These are phyloP conservation scores for Colletotrichum orchidophilum DNA, from an alignment of 2,329 filamentous ascomycete species.

Conservation along the genomic window DNA sequence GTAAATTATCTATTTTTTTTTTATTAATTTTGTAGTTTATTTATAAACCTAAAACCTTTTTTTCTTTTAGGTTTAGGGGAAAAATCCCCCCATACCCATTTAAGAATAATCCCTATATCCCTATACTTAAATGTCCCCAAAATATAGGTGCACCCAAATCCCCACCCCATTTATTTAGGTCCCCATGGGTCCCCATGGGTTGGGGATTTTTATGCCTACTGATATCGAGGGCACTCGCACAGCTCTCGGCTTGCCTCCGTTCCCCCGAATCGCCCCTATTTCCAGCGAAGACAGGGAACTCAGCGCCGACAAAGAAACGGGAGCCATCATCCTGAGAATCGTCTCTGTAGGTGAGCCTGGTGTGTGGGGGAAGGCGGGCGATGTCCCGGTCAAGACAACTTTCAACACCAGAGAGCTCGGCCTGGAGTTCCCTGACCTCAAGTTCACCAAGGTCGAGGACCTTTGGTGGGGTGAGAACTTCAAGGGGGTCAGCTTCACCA, in stretches of 20 bases:
- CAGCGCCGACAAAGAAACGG: background rate
- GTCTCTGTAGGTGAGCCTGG: background rate
- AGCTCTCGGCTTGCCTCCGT: background rate
- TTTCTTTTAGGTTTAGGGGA: too few species aligned
- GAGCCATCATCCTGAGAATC: background rate
- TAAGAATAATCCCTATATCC: too few species aligned
- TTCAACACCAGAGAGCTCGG: background rate
- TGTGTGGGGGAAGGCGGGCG: background rate
- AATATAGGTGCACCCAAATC: too few species aligned
- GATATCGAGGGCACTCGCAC: background rate
- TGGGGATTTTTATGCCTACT: too few species aligned
- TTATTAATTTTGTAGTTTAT: too few species aligned
- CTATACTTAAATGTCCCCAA: too few species aligned
- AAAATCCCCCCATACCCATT: too few species aligned
- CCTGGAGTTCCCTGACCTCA: background rate
- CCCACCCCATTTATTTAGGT: too few species aligned
- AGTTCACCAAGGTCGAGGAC: conserved; percentile 5
- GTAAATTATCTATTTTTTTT: too few species aligned
- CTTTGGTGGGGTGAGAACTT: conserved; percentile 9
- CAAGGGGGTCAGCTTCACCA: conserved; percentile 14
- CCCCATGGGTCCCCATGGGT: too few species aligned
- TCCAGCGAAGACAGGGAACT: background rate
- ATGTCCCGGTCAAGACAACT: background rate
- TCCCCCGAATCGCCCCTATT: background rate
- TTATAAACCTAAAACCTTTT: too few species aligned